These are phyloP conservation scores for Coemansia sp. DNA, from an alignment of 192 early-diverging fungal species.

Conservation along the genomic window DNA sequence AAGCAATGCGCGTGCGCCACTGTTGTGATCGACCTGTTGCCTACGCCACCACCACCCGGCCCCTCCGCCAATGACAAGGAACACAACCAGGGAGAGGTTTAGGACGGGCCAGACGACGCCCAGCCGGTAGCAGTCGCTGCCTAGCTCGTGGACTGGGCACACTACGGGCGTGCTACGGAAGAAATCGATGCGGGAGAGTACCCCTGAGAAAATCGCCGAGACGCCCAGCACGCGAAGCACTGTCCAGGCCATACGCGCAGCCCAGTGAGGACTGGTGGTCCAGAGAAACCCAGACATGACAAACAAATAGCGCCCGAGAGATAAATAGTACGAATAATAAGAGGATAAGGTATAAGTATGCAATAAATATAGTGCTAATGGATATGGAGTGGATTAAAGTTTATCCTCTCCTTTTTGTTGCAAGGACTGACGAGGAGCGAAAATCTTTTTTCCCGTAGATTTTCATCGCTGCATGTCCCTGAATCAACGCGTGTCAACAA, in stretches of 20 bases:
- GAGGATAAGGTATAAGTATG: not conserved
- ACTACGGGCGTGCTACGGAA: not conserved
- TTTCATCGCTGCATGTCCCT: not conserved
- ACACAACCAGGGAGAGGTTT: not conserved
- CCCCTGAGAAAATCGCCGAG: not conserved
- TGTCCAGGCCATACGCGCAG: not conserved
- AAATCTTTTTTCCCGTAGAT: constrained; percentile 8
- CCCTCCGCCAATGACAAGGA: not conserved
- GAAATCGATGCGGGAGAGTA: not conserved
- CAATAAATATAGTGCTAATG: not conserved
- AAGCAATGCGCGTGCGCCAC: not conserved
- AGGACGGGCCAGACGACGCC: constrained; percentile 29
- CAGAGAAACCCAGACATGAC: not conserved
- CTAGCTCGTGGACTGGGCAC: not conserved
- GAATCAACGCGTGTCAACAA: not conserved
- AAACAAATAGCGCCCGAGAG: not conserved
- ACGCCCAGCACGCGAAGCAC: not conserved
- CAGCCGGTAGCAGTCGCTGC: constrained; percentile 37
- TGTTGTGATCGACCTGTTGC: not conserved
- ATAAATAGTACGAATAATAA: too few relatives aligned
- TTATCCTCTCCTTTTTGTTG: not conserved
- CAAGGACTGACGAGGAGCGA: not conserved
- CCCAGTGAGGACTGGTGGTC: not conserved
- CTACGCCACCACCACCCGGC: not conserved
- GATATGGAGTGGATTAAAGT: not conserved